Percentiles rank a stretch among this genome's conserved stretches.
Evolutionary conservation across 2,329 filamentous ascomycete genomes (phyloP).

Genomic region (Aspergillus quadricinctus): DNA sequence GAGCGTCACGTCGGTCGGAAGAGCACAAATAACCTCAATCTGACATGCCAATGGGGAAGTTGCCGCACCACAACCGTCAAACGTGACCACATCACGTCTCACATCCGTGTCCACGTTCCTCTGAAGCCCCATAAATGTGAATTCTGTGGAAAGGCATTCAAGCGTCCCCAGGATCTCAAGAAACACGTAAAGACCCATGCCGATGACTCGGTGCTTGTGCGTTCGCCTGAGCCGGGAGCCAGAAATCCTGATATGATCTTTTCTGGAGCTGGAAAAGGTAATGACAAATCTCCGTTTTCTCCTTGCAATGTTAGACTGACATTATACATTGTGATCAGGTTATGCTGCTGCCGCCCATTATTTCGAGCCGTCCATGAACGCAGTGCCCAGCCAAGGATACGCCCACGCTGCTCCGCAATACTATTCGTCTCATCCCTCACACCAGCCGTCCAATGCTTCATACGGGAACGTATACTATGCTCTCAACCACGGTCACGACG

Average conservation of each 20-base stretch:
- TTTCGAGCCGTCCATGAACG: conserved; percentile 49
- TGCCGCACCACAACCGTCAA: conserved; percentile 97
- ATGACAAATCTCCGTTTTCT: conserved; percentile 1
- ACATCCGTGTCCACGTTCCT: conserved; percentile 97
- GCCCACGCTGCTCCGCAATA: conserved; percentile 46
- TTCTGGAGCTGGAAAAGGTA: conserved; percentile 31
- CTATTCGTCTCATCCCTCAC: conserved; percentile 52
- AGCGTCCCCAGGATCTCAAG: conserved; percentile 97
- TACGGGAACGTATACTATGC: conserved; percentile 76
- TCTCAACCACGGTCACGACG: conserved; percentile 61
- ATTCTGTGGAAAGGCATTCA: conserved; percentile 98
- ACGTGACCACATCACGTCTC: conserved; percentile 97
- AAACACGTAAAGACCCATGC: conserved; percentile 99
- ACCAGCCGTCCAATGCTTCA: conserved; percentile 52
- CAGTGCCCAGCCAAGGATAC: conserved; percentile 40
- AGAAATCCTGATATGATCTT: conserved; percentile 42
- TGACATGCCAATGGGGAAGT: conserved; percentile 95
- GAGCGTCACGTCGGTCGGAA: conserved; percentile 98
- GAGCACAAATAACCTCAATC: conserved; percentile 96
- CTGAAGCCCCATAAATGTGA: conserved; percentile 99
- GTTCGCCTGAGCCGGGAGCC: conserved; percentile 58
- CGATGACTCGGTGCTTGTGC: conserved; percentile 77
- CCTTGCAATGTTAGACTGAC: conserved; percentile 3
- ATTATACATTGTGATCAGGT: conserved; percentile 14
- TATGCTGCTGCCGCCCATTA: conserved; percentile 50